phyloP scores from a whole-genome alignment of 1,139 yeast species.

The Geotrichum aggregatum region DNA sequence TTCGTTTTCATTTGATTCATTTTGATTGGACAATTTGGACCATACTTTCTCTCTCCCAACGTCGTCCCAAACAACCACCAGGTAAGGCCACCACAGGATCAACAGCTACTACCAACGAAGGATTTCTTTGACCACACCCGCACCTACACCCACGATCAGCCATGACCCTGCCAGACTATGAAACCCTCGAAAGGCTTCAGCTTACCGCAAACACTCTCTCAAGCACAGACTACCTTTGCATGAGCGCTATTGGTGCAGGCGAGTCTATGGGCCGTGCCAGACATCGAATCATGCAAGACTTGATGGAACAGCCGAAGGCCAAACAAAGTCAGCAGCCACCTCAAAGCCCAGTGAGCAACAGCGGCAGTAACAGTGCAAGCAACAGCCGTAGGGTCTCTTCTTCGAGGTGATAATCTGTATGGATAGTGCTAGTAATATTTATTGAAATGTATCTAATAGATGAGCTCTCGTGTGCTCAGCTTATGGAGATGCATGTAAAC shows the following conservation, averaged over 20 bases:
- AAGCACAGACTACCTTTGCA: constrained; percentile 12
- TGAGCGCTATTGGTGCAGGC: constrained; percentile 7
- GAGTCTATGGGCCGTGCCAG: constrained; percentile 8
- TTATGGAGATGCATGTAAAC: constrained; percentile 69
- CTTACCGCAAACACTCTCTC: constrained; percentile 14
- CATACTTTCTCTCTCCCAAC: neutral
- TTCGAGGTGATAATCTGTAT: neutral
- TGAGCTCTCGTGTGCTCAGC: constrained; percentile 33
- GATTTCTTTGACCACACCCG: too few species aligned
- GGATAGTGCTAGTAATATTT: too few species aligned
- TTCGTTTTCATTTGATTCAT: constrained; percentile 7
- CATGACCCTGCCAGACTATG: constrained; percentile 16
- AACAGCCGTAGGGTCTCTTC: constrained; percentile 4
- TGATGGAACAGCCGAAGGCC: constrained; percentile 2
- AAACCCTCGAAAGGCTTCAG: constrained; percentile 10
- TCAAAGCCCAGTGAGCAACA: neutral
- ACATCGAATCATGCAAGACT: neutral
- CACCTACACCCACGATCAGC: neutral
- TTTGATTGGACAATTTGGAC: constrained; percentile 10
- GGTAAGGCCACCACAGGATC: neutral
- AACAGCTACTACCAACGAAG: neutral
- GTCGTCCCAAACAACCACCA: neutral
- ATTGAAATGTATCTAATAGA: constrained; percentile 11
- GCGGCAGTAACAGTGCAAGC: neutral
- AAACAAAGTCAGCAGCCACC: neutral